Evolutionary conservation across 2,329 filamentous ascomycete genomes (phyloP).

Genomic region (Mycogone perniciosa): DNA sequence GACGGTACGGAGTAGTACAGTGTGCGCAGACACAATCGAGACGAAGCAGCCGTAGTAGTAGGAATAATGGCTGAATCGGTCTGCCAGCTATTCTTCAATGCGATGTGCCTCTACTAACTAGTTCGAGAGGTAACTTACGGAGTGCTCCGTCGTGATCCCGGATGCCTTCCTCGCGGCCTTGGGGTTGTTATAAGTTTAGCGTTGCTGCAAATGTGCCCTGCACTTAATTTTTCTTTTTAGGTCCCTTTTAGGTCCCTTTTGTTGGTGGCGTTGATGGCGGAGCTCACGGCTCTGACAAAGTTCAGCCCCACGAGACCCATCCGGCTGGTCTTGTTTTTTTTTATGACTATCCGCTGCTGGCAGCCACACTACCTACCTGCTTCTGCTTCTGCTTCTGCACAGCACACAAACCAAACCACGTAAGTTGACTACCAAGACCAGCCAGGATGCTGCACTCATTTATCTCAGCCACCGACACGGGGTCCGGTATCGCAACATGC

Average conservation of each 20-base stretch:
- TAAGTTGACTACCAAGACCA: too few species aligned
- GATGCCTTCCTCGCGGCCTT: not conserved
- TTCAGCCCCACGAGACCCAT: conserved; percentile 9
- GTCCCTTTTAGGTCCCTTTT: not conserved
- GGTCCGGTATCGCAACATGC: too few species aligned
- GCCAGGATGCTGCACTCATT: too few species aligned
- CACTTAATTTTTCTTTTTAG: not conserved
- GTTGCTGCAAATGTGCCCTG: not conserved
- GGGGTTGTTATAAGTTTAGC: not conserved
- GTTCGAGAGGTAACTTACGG: not conserved
- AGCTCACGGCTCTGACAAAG: not conserved
- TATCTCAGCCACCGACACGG: too few species aligned
- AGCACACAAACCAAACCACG: too few species aligned
- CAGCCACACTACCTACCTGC: not conserved
- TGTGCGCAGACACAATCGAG: too few species aligned
- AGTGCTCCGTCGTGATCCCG: not conserved
- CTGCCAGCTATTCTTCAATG: too few species aligned
- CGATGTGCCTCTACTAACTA: not conserved
- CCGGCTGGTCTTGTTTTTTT: conserved; percentile 4
- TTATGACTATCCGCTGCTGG: not conserved
- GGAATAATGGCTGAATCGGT: too few species aligned
- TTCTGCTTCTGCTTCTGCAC: not conserved
- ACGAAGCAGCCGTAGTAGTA: too few species aligned
- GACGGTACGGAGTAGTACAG: too few species aligned
- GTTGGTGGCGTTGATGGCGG: conserved; percentile 7